Percentiles rank a stretch among this genome's conserved stretches.
Evolutionary conservation across 2,329 filamentous ascomycete genomes (phyloP).

Genomic region (Trichothecium roseum): DNA sequence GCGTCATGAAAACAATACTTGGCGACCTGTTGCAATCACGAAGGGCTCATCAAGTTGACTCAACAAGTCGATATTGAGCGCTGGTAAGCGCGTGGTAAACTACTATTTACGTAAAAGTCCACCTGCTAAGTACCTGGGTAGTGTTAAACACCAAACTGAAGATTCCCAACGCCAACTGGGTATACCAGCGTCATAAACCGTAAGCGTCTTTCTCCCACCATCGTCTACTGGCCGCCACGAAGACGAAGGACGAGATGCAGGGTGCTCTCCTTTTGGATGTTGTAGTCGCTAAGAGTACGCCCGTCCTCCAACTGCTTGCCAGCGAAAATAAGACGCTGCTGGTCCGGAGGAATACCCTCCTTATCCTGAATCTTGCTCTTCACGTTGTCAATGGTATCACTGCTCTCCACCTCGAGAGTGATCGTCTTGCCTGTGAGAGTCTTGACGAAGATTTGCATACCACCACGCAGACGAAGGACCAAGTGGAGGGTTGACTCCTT

Average conservation of each 20-base stretch:
- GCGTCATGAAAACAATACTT: too few species aligned
- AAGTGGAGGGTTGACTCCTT: slow-evolving; percentile 84
- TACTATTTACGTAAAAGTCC: too few species aligned
- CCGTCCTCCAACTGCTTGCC: slow-evolving; percentile 95
- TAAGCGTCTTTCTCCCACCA: slow-evolving; percentile 15
- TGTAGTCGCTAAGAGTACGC: slow-evolving; percentile 83
- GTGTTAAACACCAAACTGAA: slow-evolving; percentile 20
- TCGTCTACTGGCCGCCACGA: slow-evolving; percentile 56
- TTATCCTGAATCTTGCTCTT: slow-evolving; percentile 98
- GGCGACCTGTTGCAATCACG: too few species aligned
- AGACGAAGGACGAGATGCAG: slow-evolving; percentile 81
- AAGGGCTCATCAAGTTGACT: too few species aligned
- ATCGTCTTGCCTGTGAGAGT: slow-evolving; percentile 92
- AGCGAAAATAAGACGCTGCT: slow-evolving; percentile 92
- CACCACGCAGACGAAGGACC: slow-evolving; percentile 83
- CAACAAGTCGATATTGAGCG: too few species aligned
- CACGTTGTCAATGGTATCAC: slow-evolving; percentile 91
- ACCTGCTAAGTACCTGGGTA: too few species aligned
- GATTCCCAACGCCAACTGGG: slow-evolving; percentile 32
- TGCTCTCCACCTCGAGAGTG: slow-evolving; percentile 80
- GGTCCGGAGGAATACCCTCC: slow-evolving; percentile 92
- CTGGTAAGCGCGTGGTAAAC: too few species aligned
- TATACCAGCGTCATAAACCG: slow-evolving; percentile 59
- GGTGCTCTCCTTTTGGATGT: slow-evolving; percentile 90
- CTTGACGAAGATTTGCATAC: slow-evolving; percentile 76